Conservation (phyloP, 768 basidiomycete genomes). For the Lyophyllum semitale region DNA sequence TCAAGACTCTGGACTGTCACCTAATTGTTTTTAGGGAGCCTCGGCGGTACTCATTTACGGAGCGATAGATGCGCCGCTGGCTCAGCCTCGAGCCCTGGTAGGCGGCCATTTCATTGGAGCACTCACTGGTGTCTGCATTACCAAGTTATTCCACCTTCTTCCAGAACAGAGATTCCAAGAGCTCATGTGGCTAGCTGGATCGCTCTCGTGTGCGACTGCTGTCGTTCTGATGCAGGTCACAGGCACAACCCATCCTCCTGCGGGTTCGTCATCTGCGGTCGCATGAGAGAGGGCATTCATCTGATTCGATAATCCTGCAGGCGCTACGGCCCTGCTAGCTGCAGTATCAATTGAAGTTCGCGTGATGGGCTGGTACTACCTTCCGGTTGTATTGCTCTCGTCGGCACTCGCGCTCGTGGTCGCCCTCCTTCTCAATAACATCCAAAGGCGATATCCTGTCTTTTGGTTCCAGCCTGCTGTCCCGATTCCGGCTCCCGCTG, state of each 20-base stretch:
- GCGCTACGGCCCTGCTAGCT: constrained; percentile 56
- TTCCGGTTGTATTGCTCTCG: constrained; percentile 52
- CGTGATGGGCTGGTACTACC: constrained; percentile 52
- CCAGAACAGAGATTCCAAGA: constrained; percentile 42
- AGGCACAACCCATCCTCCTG: constrained; percentile 54
- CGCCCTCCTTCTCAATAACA: constrained; percentile 51
- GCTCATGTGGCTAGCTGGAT: constrained; percentile 51
- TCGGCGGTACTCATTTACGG: constrained; percentile 58
- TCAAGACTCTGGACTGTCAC: not conserved
- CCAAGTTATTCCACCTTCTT: constrained; percentile 50
- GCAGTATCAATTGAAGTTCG: constrained; percentile 42
- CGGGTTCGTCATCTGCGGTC: constrained; percentile 29
- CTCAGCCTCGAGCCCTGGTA: constrained; percentile 53
- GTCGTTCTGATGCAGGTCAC: constrained; percentile 56
- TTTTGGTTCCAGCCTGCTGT: constrained; percentile 42
- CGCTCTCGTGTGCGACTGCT: constrained; percentile 42
- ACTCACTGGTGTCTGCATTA: constrained; percentile 48
- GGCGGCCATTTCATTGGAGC: constrained; percentile 55
- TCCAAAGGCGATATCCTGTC: constrained; percentile 49
- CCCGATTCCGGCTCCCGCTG: constrained; percentile 15
- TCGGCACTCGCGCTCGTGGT: constrained; percentile 44
- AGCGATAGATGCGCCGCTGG: constrained; percentile 51
- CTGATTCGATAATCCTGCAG: constrained; percentile 17
- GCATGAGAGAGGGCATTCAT: not conserved
- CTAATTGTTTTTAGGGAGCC: constrained; percentile 43